These are phyloP conservation scores for Shiraia sp. DNA, from an alignment of 2,329 filamentous ascomycete species.

Conservation along the genomic window DNA sequence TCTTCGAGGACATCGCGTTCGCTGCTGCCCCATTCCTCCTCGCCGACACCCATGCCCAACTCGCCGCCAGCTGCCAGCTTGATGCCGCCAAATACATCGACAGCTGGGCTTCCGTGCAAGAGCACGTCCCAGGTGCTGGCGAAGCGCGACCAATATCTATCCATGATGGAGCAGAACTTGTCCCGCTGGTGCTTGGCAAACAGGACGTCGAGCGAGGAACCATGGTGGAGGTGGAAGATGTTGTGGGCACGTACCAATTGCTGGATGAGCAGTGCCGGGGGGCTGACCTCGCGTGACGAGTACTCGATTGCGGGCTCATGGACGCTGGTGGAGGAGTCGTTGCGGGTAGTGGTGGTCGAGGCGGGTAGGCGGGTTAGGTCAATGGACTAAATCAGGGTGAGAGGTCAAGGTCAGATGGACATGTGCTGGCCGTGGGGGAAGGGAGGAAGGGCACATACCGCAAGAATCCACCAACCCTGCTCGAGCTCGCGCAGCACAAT, in stretches of 20 bases:
- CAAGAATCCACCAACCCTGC: slow-evolving; percentile 91
- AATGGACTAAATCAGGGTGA: slow-evolving; percentile 62
- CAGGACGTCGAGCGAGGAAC: slow-evolving; percentile 70
- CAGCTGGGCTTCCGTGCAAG: slow-evolving; percentile 84
- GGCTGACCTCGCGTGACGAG: slow-evolving; percentile 87
- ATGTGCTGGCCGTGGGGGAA: neutral
- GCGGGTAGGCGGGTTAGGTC: slow-evolving; percentile 76
- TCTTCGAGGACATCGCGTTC: slow-evolving; percentile 92
- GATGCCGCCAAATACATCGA: slow-evolving; percentile 77
- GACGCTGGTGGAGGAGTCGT: slow-evolving; percentile 13
- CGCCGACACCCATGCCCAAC: slow-evolving; percentile 89
- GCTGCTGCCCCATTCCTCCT: slow-evolving; percentile 92
- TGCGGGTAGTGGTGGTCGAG: slow-evolving; percentile 35
- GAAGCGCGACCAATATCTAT: slow-evolving; percentile 79
- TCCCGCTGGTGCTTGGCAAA: slow-evolving; percentile 66
- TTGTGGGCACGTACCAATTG: slow-evolving; percentile 83
- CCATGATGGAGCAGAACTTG: slow-evolving; percentile 72
- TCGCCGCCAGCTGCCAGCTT: slow-evolving; percentile 90
- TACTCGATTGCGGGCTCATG: slow-evolving; percentile 66
- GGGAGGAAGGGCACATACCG: slow-evolving; percentile 59
- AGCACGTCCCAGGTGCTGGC: slow-evolving; percentile 79
- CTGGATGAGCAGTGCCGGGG: slow-evolving; percentile 73
- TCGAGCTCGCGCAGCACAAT: slow-evolving; percentile 88
- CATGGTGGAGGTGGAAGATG: slow-evolving; percentile 87
- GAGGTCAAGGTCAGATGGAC: slow-evolving; percentile 2